Conservation (phyloP, 2,329 filamentous ascomycete genomes). For the Tolypocladium inflatum region DNA sequence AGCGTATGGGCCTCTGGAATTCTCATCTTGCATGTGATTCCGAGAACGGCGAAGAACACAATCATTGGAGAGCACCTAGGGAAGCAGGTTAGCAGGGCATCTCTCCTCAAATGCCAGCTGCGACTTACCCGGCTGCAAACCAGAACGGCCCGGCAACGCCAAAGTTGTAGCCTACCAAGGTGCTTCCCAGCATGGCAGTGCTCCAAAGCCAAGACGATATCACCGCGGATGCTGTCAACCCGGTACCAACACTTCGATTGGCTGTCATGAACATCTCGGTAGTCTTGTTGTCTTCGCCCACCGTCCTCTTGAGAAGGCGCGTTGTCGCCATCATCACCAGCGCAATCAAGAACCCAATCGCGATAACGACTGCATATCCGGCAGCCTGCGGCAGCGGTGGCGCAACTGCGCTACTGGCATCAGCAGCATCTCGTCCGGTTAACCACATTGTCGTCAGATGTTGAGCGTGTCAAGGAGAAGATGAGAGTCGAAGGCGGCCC, state of each 20-base stretch:
- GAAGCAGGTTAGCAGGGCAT: not conserved
- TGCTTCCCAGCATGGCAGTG: conserved; percentile 40
- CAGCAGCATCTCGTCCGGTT: no score
- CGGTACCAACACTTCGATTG: conserved; percentile 13
- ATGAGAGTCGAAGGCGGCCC: no score
- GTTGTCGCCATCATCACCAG: conserved; percentile 31
- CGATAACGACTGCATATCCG: conserved; percentile 20
- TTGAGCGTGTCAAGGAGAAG: no score
- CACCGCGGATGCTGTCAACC: conserved; percentile 42
- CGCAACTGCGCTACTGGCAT: conserved; percentile 5
- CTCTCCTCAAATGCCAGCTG: no score
- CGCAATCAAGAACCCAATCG: conserved; percentile 22
- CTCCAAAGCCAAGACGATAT: conserved; percentile 47
- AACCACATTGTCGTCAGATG: no score
- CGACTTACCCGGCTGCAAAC: conserved; percentile 39
- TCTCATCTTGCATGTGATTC: conserved; percentile 22
- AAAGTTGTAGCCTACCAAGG: conserved; percentile 42
- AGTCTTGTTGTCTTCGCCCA: no score
- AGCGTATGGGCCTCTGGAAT: conserved; percentile 40
- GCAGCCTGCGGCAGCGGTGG: conserved; percentile 18
- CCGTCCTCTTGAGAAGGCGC: no score
- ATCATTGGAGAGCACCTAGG: conserved; percentile 38
- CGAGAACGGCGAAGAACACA: conserved; percentile 41
- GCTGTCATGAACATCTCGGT: no score
- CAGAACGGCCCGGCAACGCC: conserved; percentile 47